Base-by-base conservation (phyloP, 441 rosid species). In the Omphalea diandra region DNA sequence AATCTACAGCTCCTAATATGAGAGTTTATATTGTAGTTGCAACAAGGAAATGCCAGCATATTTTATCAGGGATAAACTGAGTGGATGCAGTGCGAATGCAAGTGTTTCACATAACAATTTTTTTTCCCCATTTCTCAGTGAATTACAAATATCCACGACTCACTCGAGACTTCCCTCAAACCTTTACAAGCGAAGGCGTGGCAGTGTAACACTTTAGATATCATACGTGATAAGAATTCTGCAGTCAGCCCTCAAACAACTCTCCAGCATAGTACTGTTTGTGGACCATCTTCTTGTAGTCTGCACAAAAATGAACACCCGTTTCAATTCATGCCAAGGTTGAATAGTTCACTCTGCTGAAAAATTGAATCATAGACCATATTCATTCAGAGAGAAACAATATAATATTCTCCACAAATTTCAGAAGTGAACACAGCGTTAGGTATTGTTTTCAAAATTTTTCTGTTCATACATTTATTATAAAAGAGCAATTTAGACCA, bases 271-370 rank as follows among this genome's bases (percentile, higher is more conserved):
- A 64, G 63, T 80, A 79, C 65, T 84, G 79, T 63, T 78, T 77
- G 43, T 77, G 83, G 65, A 86, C 88, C 90, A 75, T 84, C 73
- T 75, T 81, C 49, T 66, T 65, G 73, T 83, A 86, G 67, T 77
- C 88, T 86, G 70, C 46, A 52, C 10, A 56, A 56, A 63, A 41
- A 8, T 26, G 1, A 33, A 12, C 9, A 12, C 33, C 1, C 17
- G 0, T 44, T 38, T 41, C 44, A 40, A 22, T 9, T 52, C 1
- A 14, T 69, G 55, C 32, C 33, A 46, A 8, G 33, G 33, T 15
- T 15, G 17, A 49, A 14, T 24, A 40, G 29, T 11, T 14, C 11
- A n/a, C n/a, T n/a, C 29, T 47, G 15, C n/a, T 0, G 29, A 52
- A 22, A 49, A 49, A 27, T 22, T n/a, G 22, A 20, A 50, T 1